Percentiles rank a stretch among this genome's conserved stretches.
Evolutionary conservation across 352 stramenopile species (phyloP).

Genomic region (Phytophthora pluvialis): DNA sequence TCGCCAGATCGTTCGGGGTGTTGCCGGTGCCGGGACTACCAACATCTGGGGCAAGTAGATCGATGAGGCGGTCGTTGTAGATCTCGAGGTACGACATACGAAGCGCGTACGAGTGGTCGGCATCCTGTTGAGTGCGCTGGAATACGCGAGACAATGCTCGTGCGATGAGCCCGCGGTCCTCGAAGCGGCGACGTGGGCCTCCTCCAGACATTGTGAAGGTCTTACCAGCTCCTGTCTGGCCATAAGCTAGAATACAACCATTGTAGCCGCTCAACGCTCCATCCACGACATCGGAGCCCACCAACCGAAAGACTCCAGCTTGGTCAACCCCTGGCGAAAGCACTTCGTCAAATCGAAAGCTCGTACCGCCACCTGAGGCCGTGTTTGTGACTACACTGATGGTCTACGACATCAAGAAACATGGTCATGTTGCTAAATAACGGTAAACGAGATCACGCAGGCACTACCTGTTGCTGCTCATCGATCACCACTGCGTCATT

Average conservation of each 20-base stretch:
- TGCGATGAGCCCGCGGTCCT: slow-evolving; percentile 68
- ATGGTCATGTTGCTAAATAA: neutral
- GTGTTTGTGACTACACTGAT: slow-evolving; percentile 72
- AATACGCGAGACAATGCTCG: slow-evolving; percentile 67
- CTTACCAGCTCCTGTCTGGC: slow-evolving; percentile 77
- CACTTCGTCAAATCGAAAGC: slow-evolving; percentile 76
- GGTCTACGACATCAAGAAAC: slow-evolving; percentile 33
- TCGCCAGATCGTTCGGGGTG: slow-evolving; percentile 44
- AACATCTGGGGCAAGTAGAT: slow-evolving; percentile 66
- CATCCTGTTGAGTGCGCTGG: slow-evolving; percentile 52
- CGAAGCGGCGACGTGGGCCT: slow-evolving; percentile 49
- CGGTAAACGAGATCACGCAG: neutral
- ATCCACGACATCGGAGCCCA: slow-evolving; percentile 60
- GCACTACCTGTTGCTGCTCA: slow-evolving; percentile 47
- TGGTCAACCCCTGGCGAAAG: slow-evolving; percentile 51
- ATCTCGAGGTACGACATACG: slow-evolving; percentile 89
- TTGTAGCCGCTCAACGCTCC: slow-evolving; percentile 76
- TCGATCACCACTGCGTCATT: slow-evolving; percentile 50
- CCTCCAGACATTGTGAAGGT: slow-evolving; percentile 78
- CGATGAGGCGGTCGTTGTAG: slow-evolving; percentile 91
- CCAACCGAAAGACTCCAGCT: slow-evolving; percentile 53
- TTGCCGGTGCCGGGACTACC: neutral
- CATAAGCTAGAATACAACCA: slow-evolving; percentile 78
- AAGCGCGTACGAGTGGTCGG: slow-evolving; percentile 56
- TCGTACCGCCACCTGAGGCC: slow-evolving; percentile 51